phyloP scores from a whole-genome alignment of 352 stramenopile genomes.

The Phytophthora brassicae region DNA sequence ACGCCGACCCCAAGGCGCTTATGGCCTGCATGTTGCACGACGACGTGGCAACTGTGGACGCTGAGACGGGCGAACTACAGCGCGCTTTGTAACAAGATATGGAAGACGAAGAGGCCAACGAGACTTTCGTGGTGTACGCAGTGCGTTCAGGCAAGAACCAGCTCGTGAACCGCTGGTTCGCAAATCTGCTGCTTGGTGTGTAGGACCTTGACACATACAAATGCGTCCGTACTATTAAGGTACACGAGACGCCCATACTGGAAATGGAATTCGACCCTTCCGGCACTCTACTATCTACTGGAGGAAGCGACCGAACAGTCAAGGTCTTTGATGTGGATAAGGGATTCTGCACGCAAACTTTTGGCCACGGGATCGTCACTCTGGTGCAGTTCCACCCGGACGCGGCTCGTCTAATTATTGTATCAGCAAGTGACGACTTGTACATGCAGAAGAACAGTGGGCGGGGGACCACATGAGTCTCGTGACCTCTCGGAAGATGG shows the following conservation, averaged over 20 bases:
- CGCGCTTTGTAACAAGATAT: conserved; percentile 77
- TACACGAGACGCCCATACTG: conserved; percentile 74
- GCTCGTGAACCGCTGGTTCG: conserved; percentile 80
- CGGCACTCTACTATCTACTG: conserved; percentile 94
- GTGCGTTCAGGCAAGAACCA: conserved; percentile 75
- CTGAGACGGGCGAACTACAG: conserved; percentile 65
- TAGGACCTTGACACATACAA: conserved; percentile 85
- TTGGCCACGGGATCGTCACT: conserved; percentile 87
- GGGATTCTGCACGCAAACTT: conserved; percentile 95
- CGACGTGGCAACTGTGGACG: conserved; percentile 79
- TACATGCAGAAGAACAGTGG: conserved; percentile 81
- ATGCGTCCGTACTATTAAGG: conserved; percentile 81
- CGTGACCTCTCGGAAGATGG: conserved; percentile 89
- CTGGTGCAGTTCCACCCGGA: conserved; percentile 86
- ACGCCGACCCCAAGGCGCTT: conserved; percentile 23
- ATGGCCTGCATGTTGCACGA: conserved; percentile 85
- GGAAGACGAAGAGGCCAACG: conserved; percentile 75
- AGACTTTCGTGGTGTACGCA: conserved; percentile 84
- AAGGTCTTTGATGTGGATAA: conserved; percentile 94
- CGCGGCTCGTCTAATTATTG: conserved; percentile 59
- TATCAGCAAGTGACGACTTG: conserved; percentile 83
- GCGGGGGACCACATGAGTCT: conserved; percentile 95
- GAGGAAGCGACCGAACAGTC: conserved; percentile 94
- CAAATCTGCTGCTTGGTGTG: conserved; percentile 83
- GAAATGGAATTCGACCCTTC: conserved; percentile 89